These are phyloP conservation scores for Cladophialophora chaetospira DNA, from an alignment of 2,329 filamentous ascomycete genomes.

Conservation along the genomic window DNA sequence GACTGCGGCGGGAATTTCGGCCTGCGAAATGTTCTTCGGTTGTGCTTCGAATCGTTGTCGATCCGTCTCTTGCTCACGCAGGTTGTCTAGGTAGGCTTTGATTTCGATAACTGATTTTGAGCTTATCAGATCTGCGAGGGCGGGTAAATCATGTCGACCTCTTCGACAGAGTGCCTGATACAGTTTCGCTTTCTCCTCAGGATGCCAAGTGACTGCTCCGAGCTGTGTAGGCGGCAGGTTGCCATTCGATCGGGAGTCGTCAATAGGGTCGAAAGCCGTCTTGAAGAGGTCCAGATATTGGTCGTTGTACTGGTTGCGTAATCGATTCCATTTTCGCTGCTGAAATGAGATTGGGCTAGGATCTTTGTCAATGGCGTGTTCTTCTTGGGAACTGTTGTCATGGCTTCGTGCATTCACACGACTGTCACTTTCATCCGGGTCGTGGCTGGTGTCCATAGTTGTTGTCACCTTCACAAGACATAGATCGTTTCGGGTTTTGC, in stretches of 20 bases:
- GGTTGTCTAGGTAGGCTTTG: conserved; percentile 65
- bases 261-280: conserved; percentile 51
- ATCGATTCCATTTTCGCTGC: conserved; percentile 28
- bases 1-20: conserved; percentile 69
- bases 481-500: background rate
- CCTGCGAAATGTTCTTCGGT: conserved; percentile 46
- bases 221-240: conserved; percentile 53
- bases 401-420: too few relatives aligned
- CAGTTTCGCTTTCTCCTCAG: conserved; percentile 69
- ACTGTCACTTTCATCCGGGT: conserved; percentile 11
- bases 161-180: conserved; percentile 67
- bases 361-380: too few relatives aligned
- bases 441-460: conserved; percentile 17
- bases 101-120: conserved; percentile 78
- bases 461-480: conserved; percentile 13
- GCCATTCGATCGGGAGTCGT: conserved; percentile 32
- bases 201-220: conserved; percentile 70
- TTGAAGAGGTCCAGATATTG: conserved; percentile 58
- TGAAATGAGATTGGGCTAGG: conserved; percentile 1
- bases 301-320: conserved; percentile 46
- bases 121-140: conserved; percentile 64
- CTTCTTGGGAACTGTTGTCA: background rate
- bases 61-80: conserved; percentile 55
- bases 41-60: conserved; percentile 41
- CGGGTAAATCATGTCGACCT: conserved; percentile 63